A percentile compares a stretch with the other conserved stretches of the same genome.
Evolutionary conservation across 2,329 filamentous ascomycete species (phyloP).

Genomic region (Penicillium paneum): DNA sequence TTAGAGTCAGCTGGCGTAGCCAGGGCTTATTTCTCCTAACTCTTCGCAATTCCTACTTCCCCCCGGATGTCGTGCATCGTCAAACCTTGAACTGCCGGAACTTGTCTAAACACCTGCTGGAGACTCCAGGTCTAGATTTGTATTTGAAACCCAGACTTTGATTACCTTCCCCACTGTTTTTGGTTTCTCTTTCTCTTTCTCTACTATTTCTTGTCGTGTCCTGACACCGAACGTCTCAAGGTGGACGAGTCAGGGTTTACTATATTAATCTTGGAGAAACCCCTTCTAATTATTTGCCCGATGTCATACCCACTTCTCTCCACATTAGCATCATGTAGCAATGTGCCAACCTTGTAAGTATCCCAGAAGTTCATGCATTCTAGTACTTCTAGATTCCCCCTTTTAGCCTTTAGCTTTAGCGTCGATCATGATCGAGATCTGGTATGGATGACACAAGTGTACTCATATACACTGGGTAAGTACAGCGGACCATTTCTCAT

Average conservation of each 20-base stretch:
- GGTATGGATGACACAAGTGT: background rate
- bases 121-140: slow-evolving; percentile 1
- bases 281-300: background rate
- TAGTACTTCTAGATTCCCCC: background rate
- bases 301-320: background rate
- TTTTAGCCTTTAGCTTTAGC: slow-evolving; percentile 6
- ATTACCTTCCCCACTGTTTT: background rate
- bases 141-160: slow-evolving; percentile 10
- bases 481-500: background rate
- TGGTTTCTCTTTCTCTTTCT: background rate
- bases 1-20: slow-evolving; percentile 10
- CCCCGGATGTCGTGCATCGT: slow-evolving; percentile 22
- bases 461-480: background rate
- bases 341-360: slow-evolving; percentile 5
- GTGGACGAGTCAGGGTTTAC: background rate
- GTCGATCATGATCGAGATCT: slow-evolving; percentile 3
- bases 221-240: background rate
- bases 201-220: background rate
- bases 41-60: slow-evolving; percentile 9
- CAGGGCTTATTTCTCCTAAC: slow-evolving; percentile 3
- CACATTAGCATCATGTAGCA: background rate
- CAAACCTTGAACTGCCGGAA: slow-evolving; percentile 15
- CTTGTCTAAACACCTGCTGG: slow-evolving; percentile 3
- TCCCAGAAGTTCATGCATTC: slow-evolving; percentile 16
- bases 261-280: background rate